phyloP scores from a whole-genome alignment of 371 early-diverging fungal species.

The Enterocytospora artemiae region DNA sequence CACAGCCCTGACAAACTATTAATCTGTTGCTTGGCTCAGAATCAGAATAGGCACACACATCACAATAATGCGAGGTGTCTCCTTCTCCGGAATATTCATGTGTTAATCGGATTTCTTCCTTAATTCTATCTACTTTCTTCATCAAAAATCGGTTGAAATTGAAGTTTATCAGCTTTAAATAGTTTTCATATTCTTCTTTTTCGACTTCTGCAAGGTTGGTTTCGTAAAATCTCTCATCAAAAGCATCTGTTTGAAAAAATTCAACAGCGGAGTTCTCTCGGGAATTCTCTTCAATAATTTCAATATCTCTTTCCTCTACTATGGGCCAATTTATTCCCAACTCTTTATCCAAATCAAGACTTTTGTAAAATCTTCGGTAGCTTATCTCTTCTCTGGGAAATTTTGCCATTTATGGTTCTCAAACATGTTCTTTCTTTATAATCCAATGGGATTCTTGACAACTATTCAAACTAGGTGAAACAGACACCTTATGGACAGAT shows the following conservation, averaged over 20 bases:
- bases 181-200: not conserved
- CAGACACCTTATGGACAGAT: no score
- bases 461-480: no score
- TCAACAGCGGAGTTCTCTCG: not conserved
- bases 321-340: slow-evolving; percentile 9
- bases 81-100: not conserved
- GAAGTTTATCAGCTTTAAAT: not conserved
- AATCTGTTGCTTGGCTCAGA: slow-evolving; percentile 25
- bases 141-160: slow-evolving; percentile 2
- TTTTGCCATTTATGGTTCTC: slow-evolving; percentile 3
- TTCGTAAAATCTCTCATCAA: slow-evolving; percentile 13
- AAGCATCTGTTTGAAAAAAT: slow-evolving; percentile 2
- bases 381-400: slow-evolving; percentile 21
- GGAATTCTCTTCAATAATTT: not conserved
- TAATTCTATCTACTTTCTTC: not conserved
- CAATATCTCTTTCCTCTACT: not conserved
- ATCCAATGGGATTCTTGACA: no score
- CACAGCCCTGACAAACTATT: slow-evolving; percentile 56
- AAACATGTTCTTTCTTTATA: no score
- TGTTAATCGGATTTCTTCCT: not conserved
- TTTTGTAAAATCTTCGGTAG: slow-evolving; percentile 20
- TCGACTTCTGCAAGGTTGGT: slow-evolving; percentile 3
- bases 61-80: slow-evolving; percentile 44
- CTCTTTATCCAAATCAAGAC: slow-evolving; percentile 16
- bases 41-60: slow-evolving; percentile 49